Evolutionary conservation across 495 filamentous ascomycete species (phyloP).

Genomic region (Penicillium roqueforti): DNA sequence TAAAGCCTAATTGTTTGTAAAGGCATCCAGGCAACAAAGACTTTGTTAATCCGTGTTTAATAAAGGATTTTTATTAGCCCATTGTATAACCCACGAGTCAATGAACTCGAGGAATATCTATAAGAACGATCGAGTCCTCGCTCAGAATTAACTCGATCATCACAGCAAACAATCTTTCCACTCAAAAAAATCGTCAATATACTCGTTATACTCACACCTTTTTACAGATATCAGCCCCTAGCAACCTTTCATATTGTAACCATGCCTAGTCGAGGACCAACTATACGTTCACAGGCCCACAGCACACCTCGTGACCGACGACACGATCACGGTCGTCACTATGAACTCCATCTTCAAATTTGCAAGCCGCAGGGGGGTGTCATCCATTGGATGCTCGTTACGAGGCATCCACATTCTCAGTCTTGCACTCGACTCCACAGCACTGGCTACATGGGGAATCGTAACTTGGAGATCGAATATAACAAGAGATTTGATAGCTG

Average conservation of each 20-base stretch:
- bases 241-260: background rate
- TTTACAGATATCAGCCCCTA: background rate
- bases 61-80: background rate
- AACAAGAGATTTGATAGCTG: background rate
- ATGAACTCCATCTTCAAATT: background rate
- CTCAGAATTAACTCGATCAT: background rate
- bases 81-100: background rate
- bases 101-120: background rate
- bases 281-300: no score
- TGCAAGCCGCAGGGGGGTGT: background rate
- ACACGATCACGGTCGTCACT: background rate
- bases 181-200: background rate
- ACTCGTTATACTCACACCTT: background rate
- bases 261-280: background rate
- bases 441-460: background rate
- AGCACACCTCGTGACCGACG: background rate
- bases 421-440: background rate
- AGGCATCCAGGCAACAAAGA: no score
- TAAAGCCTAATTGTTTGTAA: no score
- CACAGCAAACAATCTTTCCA: background rate
- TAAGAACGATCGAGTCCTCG: background rate
- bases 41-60: background rate
- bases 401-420: background rate
- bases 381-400: background rate
- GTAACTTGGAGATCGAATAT: background rate